Evolutionary conservation across 75 land plant species (phyloP), one percentile per base, ranked within the genome.

Genomic region (Isoetes taiwanensis): DNA sequence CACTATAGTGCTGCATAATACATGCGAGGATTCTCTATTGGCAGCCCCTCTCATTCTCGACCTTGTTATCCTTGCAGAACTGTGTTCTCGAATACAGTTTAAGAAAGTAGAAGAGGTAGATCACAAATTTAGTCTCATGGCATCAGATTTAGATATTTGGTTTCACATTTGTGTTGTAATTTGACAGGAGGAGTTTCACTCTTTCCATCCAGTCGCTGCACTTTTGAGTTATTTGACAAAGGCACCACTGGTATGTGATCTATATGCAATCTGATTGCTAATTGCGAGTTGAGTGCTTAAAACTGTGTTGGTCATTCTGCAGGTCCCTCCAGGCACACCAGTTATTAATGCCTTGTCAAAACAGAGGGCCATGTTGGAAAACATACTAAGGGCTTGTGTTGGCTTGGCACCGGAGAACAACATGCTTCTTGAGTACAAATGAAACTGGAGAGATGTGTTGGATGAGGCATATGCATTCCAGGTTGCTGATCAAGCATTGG

Each of bases 321-420:
- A 86, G 93, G 87, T 90, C 12, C 97, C 97, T 8, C 91, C 97
- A 32, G 91, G 91, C 10, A 90, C 97, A 0, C 91, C 97, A 5
- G 91, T 90, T 63, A 82, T 90, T 69, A 90, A 90, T 61, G 97
- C 97, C 3, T 70, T 90, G 54, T 70, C 97, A 2, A 90, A 90
- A 73, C 97, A 90, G 79, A 67, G 97, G 69, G 86, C 97, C 3
- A 85, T 85, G 91, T 74, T 90, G 59, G 97, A 90, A 78, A 90
- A 90, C 68, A 77, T 90, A 2, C 31, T 90, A 68, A 83, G 97
- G 65, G 97, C 97, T 3, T 90, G 97, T 60, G 65, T 90, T 63
- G 91, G 91, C 3, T 50, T 90, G 62, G 76, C 90, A 38, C 97
- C 97, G 0, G 97, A 90, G 69, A 90, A 90, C 70, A 82, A 90